Evolutionary conservation across 805 yeast genomes (phyloP), one percentile per base, ranked within the genome.

Genomic region (Kregervanrija delftensis): DNA sequence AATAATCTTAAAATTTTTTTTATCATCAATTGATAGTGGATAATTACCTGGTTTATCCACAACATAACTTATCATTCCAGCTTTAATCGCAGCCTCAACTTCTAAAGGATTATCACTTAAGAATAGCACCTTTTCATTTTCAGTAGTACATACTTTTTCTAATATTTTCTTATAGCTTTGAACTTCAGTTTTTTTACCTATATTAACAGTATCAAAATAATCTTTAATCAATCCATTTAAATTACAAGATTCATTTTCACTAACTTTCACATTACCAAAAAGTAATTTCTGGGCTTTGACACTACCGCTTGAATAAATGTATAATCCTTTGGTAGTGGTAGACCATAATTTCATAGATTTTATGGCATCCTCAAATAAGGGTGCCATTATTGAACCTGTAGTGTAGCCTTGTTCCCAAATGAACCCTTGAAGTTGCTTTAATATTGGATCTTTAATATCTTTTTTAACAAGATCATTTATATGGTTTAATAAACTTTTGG

Each of bases 281-380:
- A 90, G 64, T 48, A 90, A 66, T 54, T 81, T 83, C 55, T 90
- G 98, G 0, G 97, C 97, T 47, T 80, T 76, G 17, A 90, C 79
- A 37, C 93, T 82, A 0, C 98, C 98, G 28, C 95, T 85, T 0
- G 96, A 88, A 64, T 90, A 90, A 14, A 90, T 87, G 57, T 72
- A 85, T 0, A 87, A 66, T 2, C 66, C 65, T 11, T 51, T 44
- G 31, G 50, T 52, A 1, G 55, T 50, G 3, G 46, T 22, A 3
- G 55, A 46, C 76, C 81, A 74, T 3, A 55, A 44, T 41, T 68
- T 52, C 42, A 89, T 75, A 37, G 76, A 73, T 0, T 65, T 64
- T 39, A 86, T 71, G 1, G 93, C 90, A 61, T 90, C 98, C 0
- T 53, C 57, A 57, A 78, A 90, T 4, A 90, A 59, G 0, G 96